Base-by-base conservation (phyloP, 148 eudicot species). In the Hydrangea macrophylla region DNA sequence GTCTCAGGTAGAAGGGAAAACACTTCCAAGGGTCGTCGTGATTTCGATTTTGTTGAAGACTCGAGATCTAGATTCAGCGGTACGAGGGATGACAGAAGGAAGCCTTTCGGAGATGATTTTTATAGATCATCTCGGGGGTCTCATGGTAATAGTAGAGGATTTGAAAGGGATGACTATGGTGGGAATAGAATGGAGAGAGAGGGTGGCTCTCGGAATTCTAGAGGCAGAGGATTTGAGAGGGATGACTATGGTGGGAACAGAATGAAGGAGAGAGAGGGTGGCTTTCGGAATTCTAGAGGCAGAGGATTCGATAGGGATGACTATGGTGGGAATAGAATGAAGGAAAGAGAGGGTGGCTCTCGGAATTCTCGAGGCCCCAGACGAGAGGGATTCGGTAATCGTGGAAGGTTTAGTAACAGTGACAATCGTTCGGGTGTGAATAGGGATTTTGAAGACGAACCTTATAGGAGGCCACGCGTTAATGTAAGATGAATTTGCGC, bases 401-500 rank as follows among this genome's bases (percentile, higher is more conserved):
- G 57, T 36, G 80, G 79, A 65, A 73, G 78, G 50, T 75, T 55
- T 30, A 71, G 26, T 67, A 77, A 72, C 8, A 60, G 50, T 9
- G 64, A 64, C 69, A 27, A 76, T 50, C 70, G 69, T 74, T 71
- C 81, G 1, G 84, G 79, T 28, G n/a, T 3, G 48, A 69, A 78
- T 44, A 66, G 76, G 72, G 72, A 78, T 55, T 51, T 56, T 32
- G 77, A 69, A 30, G 78, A 77, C 5, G 96, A 81, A 25, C 78
- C 84, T 56, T 70, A 67, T 51, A 69, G 44, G 61, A 80, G 83
- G 79, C 83, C 71, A 12, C 82, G 90, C 45, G 60, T 67, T 12
- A 86, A 84, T 64, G 87, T 82, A 11, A 65, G 92, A 76, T 88
- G 79, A 88, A 31, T 61, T 18, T 35, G 36, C n/a, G 35, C 51